A percentile compares a stretch with the other conserved stretches of the same genome.
phyloP scores from a whole-genome alignment of 768 basidiomycete species.

The Serpula lacrymans region DNA sequence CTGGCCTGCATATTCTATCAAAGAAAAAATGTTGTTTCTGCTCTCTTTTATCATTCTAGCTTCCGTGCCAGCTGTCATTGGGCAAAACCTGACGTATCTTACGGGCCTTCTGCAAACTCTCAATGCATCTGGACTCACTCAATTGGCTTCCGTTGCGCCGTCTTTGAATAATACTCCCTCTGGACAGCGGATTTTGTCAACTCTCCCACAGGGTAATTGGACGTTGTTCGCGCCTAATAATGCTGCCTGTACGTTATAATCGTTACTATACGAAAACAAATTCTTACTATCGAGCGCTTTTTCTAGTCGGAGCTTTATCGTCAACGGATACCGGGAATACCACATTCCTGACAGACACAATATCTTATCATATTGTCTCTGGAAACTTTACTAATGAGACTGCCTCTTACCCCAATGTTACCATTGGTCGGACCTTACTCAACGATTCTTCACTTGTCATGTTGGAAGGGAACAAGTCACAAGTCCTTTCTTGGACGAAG shows the following conservation, averaged over 20 bases:
- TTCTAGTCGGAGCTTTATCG: slow-evolving; percentile 26
- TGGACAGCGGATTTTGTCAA: slow-evolving; percentile 41
- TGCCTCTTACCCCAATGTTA: slow-evolving; percentile 51
- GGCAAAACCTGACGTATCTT: slow-evolving; percentile 27
- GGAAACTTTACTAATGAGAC: slow-evolving; percentile 46
- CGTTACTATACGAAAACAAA: slow-evolving; percentile 6
- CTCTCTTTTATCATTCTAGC: slow-evolving; percentile 14
- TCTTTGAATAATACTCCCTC: slow-evolving; percentile 40
- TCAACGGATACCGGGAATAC: slow-evolving; percentile 29
- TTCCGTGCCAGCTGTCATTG: slow-evolving; percentile 24
- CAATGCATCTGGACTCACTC: slow-evolving; percentile 35
- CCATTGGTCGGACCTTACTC: slow-evolving; percentile 64
- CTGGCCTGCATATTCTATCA: slow-evolving; percentile 3
- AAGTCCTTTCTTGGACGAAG: slow-evolving; percentile 51
- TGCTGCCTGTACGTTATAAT: slow-evolving; percentile 43
- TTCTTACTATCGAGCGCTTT: background rate
- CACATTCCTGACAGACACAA: slow-evolving; percentile 39
- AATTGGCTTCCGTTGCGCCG: slow-evolving; percentile 36
- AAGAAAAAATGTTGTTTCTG: slow-evolving; percentile 22
- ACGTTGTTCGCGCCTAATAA: slow-evolving; percentile 60
- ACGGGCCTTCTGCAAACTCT: slow-evolving; percentile 35
- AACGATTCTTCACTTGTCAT: slow-evolving; percentile 42
- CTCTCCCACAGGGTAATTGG: slow-evolving; percentile 41
- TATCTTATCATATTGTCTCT: slow-evolving; percentile 56
- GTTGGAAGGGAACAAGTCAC: slow-evolving; percentile 56